phyloP scores from a whole-genome alignment of 2,329 filamentous ascomycete genomes.

The Aspergillus eucalypticola region DNA sequence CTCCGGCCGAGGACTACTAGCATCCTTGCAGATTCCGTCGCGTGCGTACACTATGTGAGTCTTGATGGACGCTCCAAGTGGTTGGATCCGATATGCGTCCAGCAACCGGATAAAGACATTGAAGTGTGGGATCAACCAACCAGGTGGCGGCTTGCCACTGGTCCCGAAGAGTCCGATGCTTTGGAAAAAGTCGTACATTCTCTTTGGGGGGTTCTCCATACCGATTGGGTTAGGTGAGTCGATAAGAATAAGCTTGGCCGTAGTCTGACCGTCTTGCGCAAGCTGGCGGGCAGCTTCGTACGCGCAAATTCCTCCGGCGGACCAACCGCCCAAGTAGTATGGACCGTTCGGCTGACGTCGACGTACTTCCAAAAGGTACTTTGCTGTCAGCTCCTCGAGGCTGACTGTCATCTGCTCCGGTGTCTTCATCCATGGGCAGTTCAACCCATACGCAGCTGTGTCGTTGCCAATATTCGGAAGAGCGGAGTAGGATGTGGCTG shows the following conservation, averaged over 20 bases:
- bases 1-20: slow-evolving; percentile 33
- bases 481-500: slow-evolving; percentile 44
- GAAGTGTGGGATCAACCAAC: slow-evolving; percentile 54
- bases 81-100: slow-evolving; percentile 43
- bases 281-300: slow-evolving; percentile 66
- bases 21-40: slow-evolving; percentile 48
- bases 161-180: slow-evolving; percentile 49
- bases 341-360: slow-evolving; percentile 53
- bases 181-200: slow-evolving; percentile 52
- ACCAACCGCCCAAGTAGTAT: slow-evolving; percentile 71
- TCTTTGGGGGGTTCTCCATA: slow-evolving; percentile 64
- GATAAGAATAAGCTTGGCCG: slow-evolving; percentile 63
- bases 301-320: slow-evolving; percentile 71
- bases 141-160: slow-evolving; percentile 45
- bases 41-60: slow-evolving; percentile 50
- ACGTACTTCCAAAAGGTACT: slow-evolving; percentile 45
- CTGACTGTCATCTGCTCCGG: slow-evolving; percentile 32
- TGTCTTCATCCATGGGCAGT: slow-evolving; percentile 43
- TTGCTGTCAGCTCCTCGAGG: slow-evolving; percentile 36
- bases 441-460: slow-evolving; percentile 55
- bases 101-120: slow-evolving; percentile 49
- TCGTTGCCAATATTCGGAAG: slow-evolving; percentile 45
- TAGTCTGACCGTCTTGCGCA: slow-evolving; percentile 56
- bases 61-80: slow-evolving; percentile 23
- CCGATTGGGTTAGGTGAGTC: slow-evolving; percentile 67